Percentiles rank a stretch among this genome's conserved stretches.
These are phyloP conservation scores for Xylaria flabelliformis DNA, from an alignment of 495 filamentous ascomycete species.

Conservation along the genomic window DNA sequence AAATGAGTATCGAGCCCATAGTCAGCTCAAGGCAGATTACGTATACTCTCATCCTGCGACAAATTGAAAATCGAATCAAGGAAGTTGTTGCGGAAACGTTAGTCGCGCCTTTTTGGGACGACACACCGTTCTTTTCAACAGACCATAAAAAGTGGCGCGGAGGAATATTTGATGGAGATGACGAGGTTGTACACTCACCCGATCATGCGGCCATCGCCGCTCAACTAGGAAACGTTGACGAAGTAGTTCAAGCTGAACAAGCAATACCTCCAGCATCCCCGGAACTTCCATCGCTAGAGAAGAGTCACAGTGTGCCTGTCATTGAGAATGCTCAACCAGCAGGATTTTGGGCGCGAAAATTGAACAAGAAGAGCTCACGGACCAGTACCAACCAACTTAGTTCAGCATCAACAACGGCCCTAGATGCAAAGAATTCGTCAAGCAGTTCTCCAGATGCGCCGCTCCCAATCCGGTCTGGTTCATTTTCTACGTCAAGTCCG, in stretches of 20 bases:
- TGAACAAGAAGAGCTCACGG: constrained; percentile 42
- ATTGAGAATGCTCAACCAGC: constrained; percentile 39
- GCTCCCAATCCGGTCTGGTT: constrained; percentile 55
- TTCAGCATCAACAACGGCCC: constrained; percentile 47
- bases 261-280: constrained; percentile 32
- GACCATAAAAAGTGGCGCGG: constrained; percentile 77
- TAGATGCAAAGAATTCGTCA: constrained; percentile 44
- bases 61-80: constrained; percentile 92
- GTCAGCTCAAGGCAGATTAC: constrained; percentile 96
- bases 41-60: constrained; percentile 85
- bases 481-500: constrained; percentile 56
- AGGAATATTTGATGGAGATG: constrained; percentile 82
- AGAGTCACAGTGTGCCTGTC: constrained; percentile 62
- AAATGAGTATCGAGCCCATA: constrained; percentile 90
- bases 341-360: constrained; percentile 50
- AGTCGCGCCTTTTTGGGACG: constrained; percentile 95
- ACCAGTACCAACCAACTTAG: constrained; percentile 29
- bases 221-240: constrained; percentile 63
- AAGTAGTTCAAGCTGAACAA: constrained; percentile 51
- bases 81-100: constrained; percentile 92
- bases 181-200: constrained; percentile 40
- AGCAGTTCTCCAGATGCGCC: constrained; percentile 35
- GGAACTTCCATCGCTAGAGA: constrained; percentile 59
- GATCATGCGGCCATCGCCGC: constrained; percentile 57
- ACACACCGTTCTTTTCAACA: constrained; percentile 86